Evolutionary conservation across 345 rosid species (phyloP), one percentile per base, ranked within the genome.

Genomic region (Tarenaya hassleriana): DNA sequence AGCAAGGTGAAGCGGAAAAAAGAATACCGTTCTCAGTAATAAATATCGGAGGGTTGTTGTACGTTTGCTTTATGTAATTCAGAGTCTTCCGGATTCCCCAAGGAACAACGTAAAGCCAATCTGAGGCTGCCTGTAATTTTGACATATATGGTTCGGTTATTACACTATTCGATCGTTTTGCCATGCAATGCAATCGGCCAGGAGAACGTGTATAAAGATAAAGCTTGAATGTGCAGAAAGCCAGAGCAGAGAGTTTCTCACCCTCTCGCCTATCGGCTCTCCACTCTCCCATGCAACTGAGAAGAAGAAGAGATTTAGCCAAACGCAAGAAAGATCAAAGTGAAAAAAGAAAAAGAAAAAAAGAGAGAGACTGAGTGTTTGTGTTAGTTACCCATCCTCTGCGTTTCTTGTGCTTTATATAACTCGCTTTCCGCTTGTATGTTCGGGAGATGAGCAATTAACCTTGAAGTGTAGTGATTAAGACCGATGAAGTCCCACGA

Each of bases 71-170:
- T 42, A 91, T 52, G 73, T 84, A 77, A 66, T 75, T 86, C 37
- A 91, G 77, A 54, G 70, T 75, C 77, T 65, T 86, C 42, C 81
- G 74, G 48, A 91, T 70, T 66, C 96, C 97, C 95, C 95, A 91
- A 40, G 96, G 98, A 72, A 84, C 95, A 65, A 77, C 56, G 38
- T 72, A 86, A 40, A 86, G 94, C 96, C 96, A 91, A 41, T 78
- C 87, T 3, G 96, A 91, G 50, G 98, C 98, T 52, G 89, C 95
- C 96, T 91, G 84, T 55, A 52, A 70, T 35, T n/a, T n/a, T 27
- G 21, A 49, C 37, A 61, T 8, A 60, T 18, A 55, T 50, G 52
- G 43, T 59, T 69, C 10, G 63, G 47, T 47, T 41, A 9, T 7
- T 14, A 42, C 3, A 42, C 5, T 42, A 42, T 16, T 14, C 56